Evolutionary conservation across 164 flowering plant genomes (phyloP), one percentile per base, ranked within the genome.

Genomic region (Paratinospora sagittata): DNA sequence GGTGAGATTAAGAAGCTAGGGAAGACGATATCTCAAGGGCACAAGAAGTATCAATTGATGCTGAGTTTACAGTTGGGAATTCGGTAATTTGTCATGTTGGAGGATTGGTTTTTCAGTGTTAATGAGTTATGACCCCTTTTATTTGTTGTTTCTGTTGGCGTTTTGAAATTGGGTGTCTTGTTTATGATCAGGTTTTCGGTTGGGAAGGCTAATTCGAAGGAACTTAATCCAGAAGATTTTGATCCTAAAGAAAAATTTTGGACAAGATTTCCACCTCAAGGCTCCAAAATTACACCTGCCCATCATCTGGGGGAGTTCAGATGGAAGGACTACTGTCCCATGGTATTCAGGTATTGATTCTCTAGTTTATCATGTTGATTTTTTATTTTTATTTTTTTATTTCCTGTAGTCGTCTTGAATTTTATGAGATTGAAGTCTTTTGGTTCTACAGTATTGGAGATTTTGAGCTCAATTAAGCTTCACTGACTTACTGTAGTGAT

Each of bases 41-140:
- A 89, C 34, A 12, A 21, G 65, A 62, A 62, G 19, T 62, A 62
- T 62, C 33, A 62, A 8, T 27, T 62, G 36, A 86, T 89, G 94
- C 88, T 84, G 27, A 86, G 84, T 80, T 77, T 89, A 58, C 94
- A 89, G 65, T 47, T 85, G 79, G 94, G 94, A 45, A 85, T 88
- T 39, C 84, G 94, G 94, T 89, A 82, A 72, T 37, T 71, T 8
- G 11, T 55, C 6, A 8, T 8, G 19, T 64, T 10, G 61, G 26
- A n/a, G 69, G 67, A 11, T 68, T 47, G 9, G 39, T 10, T 27
- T n/a, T n/a, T 10, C 17, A 61, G 34, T 52, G 16, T n/a, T 52
- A 2, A 52, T n/a, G n/a, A n/a, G n/a, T n/a, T n/a, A n/a, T 52
- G 58, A 17, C n/a, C 58, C 6, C 33, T 68, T n/a, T 9, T 27